Base-by-base conservation (phyloP, 1,284 basidiomycete genomes). In the Apiotrichum sp. region DNA sequence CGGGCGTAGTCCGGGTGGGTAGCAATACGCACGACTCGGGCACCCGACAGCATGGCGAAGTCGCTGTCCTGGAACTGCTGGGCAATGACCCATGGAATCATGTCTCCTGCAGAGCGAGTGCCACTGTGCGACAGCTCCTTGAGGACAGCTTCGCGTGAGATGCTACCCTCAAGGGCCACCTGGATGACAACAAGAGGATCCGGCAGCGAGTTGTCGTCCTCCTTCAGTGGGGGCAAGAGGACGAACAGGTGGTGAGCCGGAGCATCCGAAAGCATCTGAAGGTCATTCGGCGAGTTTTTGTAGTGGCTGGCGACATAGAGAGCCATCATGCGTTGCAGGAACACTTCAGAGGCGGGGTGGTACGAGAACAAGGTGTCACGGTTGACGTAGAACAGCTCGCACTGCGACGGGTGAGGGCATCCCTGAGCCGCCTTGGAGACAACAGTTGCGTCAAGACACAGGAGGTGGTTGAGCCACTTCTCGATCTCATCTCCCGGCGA, bases 201-300 rank as follows among this genome's bases (percentile, higher is more conserved):
- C 0, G 93, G 93, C 0, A 97, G 80, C 57, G 86, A 83, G 38
- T 81, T 86, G 71, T 91, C 88, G 61, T 93, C 88, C 56, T 91
- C 88, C 67, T 86, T 86, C 46, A 96, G 80, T 0, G 93, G 96
- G 0, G 93, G 93, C 0, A 98, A 80, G 0, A 99, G 83, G 2
- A 99, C 96, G 65, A 98, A 99, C 10, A 98, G 83, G 66, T 95
- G 90, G 70, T 98, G 95, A 0, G 92, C 93, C 0, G 96, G 96
- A 0, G 96, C 96, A 69, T 98, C 96, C 7, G 88, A 91, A 75
- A 98, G 84, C 53, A 99, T 83, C 73, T 98, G 95, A 44, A 99
- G 80, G 72, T 98, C 96, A 73, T 99, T 98, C 22, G 96, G 96
- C 70, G 93, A 90, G 76, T 98, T 99, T 77, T 99, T 99, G 81